These are phyloP conservation scores for Solanum tarapatanum DNA, from an alignment of 257 asterid genomes.

Conservation along the genomic window DNA sequence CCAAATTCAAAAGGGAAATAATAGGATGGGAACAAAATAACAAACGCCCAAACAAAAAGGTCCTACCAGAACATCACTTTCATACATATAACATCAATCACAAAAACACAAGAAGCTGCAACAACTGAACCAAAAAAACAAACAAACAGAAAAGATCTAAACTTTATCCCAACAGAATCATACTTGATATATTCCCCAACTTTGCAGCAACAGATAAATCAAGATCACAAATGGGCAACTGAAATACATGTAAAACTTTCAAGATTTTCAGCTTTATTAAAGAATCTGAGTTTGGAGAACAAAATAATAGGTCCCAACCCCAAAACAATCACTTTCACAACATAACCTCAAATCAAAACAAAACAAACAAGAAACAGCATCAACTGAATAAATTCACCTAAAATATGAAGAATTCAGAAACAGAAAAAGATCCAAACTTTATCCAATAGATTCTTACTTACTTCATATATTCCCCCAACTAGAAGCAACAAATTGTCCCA, in stretches of 20 bases:
- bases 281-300: neutral
- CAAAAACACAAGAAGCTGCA: neutral
- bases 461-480: neutral
- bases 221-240: neutral
- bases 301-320: neutral
- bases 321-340: neutral
- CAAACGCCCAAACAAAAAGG: neutral
- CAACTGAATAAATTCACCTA: neutral
- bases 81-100: neutral
- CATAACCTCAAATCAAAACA: neutral
- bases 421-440: neutral
- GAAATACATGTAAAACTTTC: neutral
- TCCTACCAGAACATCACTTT: neutral
- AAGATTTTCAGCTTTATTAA: neutral
- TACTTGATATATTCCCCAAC: slow-evolving; percentile 7
- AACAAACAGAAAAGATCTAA: slow-evolving; percentile 4
- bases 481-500: neutral
- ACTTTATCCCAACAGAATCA: neutral
- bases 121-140: neutral
- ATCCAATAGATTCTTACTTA: neutral
- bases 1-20: neutral
- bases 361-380: neutral
- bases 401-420: neutral
- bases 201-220: neutral
- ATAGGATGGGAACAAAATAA: neutral